Conservation (phyloP, 139 green algal genomes). For the Chlorella sp. region DNA sequence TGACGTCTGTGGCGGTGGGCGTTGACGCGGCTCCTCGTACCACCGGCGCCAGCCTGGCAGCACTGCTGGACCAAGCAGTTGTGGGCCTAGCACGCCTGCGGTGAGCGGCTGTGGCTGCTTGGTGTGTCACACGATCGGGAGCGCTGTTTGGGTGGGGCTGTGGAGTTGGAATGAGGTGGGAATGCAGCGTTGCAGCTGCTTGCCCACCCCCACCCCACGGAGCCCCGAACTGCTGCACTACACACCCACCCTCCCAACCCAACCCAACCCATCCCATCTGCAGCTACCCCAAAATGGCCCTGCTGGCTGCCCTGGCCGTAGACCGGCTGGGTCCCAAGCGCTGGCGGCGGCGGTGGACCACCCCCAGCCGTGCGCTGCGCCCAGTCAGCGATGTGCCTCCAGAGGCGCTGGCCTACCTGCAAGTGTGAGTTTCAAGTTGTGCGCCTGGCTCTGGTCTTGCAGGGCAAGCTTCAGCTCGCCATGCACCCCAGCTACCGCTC, state of each 20-base stretch:
- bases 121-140: too few relatives aligned
- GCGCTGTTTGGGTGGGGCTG: neutral
- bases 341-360: slow-evolving; percentile 10
- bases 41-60: neutral
- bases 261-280: neutral
- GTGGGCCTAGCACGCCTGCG: slow-evolving; percentile 28
- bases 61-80: slow-evolving; percentile 11
- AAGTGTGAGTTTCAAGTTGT: neutral
- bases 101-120: neutral
- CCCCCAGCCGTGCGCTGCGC: slow-evolving; percentile 7
- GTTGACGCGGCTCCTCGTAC: neutral
- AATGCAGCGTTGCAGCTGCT: too few relatives aligned
- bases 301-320: neutral
- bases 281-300: slow-evolving; percentile 28
- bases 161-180: too few relatives aligned
- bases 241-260: neutral
- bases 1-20: slow-evolving; percentile 17
- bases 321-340: slow-evolving; percentile 15
- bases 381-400: neutral
- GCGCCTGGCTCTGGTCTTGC: too few relatives aligned
- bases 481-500: too few relatives aligned
- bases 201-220: too few relatives aligned
- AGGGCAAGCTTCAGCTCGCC: too few relatives aligned
- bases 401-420: slow-evolving; percentile 5
- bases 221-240: neutral